Conservation (phyloP, 2,329 filamentous ascomycete species). For the Paraphaeosphaeria minitans region DNA sequence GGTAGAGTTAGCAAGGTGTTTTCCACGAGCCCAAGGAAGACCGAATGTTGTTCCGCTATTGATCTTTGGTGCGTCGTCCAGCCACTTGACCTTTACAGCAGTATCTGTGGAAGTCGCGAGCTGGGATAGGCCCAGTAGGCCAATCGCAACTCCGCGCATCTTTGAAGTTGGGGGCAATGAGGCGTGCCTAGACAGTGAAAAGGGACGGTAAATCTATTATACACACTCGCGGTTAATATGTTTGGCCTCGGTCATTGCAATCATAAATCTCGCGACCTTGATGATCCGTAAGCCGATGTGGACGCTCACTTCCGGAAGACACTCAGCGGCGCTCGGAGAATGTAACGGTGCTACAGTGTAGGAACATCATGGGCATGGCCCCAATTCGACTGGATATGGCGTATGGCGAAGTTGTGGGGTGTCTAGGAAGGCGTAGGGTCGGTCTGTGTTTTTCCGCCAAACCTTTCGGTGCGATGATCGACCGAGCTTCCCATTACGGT, state of each 20-base stretch:
- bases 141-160: slow-evolving; percentile 10
- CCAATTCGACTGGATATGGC: background rate
- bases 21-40: slow-evolving; percentile 47
- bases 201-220: background rate
- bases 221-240: slow-evolving; percentile 10
- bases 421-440: slow-evolving; percentile 10
- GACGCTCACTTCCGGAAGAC: background rate
- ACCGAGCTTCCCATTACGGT: slow-evolving; percentile 1
- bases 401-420: slow-evolving; percentile 15
- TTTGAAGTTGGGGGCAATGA: background rate
- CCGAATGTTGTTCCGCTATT: slow-evolving; percentile 47
- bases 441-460: slow-evolving; percentile 8
- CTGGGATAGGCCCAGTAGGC: slow-evolving; percentile 6
- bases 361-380: background rate
- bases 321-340: background rate
- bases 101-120: background rate
- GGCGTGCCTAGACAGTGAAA: background rate
- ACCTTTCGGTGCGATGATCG: slow-evolving; percentile 12
- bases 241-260: slow-evolving; percentile 1
- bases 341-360: background rate
- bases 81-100: slow-evolving; percentile 39
- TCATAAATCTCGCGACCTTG: background rate
- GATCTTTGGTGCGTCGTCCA: slow-evolving; percentile 31
- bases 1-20: slow-evolving; percentile 45
- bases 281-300: background rate